Base-by-base conservation (phyloP, 148 eudicot genomes). In the Amaranthus cruentus region DNA sequence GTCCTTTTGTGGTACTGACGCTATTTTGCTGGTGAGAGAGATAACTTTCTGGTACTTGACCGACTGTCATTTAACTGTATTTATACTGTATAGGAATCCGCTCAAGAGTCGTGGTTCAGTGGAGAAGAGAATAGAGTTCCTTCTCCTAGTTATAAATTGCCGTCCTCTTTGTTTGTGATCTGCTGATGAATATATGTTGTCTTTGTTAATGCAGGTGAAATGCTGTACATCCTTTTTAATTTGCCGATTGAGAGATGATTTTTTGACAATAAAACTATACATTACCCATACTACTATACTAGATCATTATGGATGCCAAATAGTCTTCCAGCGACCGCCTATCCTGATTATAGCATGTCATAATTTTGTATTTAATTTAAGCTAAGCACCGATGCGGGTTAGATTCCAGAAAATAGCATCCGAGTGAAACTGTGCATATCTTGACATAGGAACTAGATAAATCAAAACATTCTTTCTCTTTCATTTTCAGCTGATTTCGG, bases 131-230 rank as follows among this genome's bases (percentile, higher is more conserved):
- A 2, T 18, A 6, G 14, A 10, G 0, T 62, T 11, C 14, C 18
- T 10, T 4, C 6, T 63, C 3, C 7, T 46, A 46, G 50, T 47
- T 21, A 5, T 44, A 15, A 14, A 8, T 3, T 15, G 7, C n/a
- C 28, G 12, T 43, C 2, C 6, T 55, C 6, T 3, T 18, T 61
- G 56, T 66, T 42, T 48, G 42, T 8, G 21, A 44, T 44, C 62
- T 70, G 15, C 21, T 3, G 66, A 44, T 72, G 15, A 48, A 44
- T 48, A 62, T 43, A 43, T 13, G 47, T 62, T 65, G 59, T 54
- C 38, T 70, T 57, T 62, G 7, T 44, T 79, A 75, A 47, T 65
- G 82, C 82, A 79, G 82, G 78, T 75, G 75, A 70, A 79, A 70
- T 62, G 77, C 51, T 79, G 82, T 79, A 79, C 75, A 79, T 75